phyloP scores from a whole-genome alignment of 2,329 filamentous ascomycete genomes.

The Aureobasidium sp. region DNA sequence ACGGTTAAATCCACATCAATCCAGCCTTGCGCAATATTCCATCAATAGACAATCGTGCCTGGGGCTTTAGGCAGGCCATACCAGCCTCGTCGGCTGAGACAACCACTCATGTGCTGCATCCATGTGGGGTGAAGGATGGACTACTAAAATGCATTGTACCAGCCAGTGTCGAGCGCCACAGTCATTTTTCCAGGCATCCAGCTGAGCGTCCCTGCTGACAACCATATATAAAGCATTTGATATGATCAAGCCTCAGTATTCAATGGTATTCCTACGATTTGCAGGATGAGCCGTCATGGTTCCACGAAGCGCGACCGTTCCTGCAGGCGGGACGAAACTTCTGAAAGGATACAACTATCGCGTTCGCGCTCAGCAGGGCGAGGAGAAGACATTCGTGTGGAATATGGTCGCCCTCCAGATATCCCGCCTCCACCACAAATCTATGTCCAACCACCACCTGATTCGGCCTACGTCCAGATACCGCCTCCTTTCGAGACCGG shows the following conservation, averaged over 20 bases:
- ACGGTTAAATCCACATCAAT: background rate
- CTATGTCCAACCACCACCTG: background rate
- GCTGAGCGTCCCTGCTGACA: background rate
- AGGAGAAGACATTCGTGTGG: background rate
- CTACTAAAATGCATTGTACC: background rate
- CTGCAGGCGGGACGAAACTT: background rate
- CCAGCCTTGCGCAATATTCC: background rate
- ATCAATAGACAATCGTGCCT: background rate
- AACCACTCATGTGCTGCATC: constrained; percentile 1
- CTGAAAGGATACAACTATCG: background rate
- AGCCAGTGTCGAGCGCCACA: background rate
- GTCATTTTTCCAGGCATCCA: background rate
- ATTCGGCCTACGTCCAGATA: background rate
- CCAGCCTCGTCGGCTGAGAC: background rate
- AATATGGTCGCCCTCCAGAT: background rate
- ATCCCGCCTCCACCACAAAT: background rate
- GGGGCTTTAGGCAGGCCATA: background rate
- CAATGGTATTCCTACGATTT: background rate
- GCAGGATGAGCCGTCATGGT: background rate
- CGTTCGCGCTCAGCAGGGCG: background rate
- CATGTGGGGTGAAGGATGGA: background rate
- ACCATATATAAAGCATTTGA: background rate
- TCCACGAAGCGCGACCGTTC: background rate
- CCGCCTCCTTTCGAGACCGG: background rate
- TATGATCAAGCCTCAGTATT: background rate